Base-by-base conservation (phyloP, 192 early-diverging fungal genomes). In the Backusella psychrophila region DNA sequence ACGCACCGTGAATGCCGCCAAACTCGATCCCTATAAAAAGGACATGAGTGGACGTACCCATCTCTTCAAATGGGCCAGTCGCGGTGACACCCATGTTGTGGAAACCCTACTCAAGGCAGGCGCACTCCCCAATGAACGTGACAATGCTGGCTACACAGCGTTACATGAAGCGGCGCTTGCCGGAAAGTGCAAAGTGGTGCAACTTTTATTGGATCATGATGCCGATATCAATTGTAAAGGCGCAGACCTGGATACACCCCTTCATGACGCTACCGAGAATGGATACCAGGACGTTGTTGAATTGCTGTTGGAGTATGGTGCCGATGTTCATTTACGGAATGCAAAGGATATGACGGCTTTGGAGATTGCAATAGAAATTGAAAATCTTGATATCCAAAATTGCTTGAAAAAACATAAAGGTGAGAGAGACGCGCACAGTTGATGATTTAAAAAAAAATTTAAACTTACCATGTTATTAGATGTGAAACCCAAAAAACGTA, bases 1-100 rank as follows among this genome's bases (percentile, higher is more conserved):
- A 31, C 73, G 53, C 65, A 76, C 56, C 0, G 53, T 76, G 46
- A 67, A 77, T 34, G 69, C 66, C 0, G 31, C 66, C 39, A 82
- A 82, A 76, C 77, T 88, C 9, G 88, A 90, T 66, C 85, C 83
- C 49, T 66, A 78, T 15, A 82, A 75, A 53, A 86, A 84, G 42
- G 92, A 93, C 70, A 86, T 88, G 9, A 81, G 82, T 19, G 91
- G 91, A 23, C 88, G 91, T 41, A 89, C 91, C 8, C 89, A 93
- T 38, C 75, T 93, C 23, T 90, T 91, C 78, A 83, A 87, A 34
- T 90, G 89, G 71, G 85, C 90, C 17, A 86, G 85, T 36, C 83
- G 85, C 2, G 91, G 91, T 12, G 88, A 93, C 65, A 74, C 87
- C 33, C 85, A 83, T 42, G 82, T 85, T 66, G 85, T 88, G 7